Percentiles rank a stretch among this genome's conserved stretches.
phyloP scores from a whole-genome alignment of 306 rosid genomes.

The Comarum palustre region DNA sequence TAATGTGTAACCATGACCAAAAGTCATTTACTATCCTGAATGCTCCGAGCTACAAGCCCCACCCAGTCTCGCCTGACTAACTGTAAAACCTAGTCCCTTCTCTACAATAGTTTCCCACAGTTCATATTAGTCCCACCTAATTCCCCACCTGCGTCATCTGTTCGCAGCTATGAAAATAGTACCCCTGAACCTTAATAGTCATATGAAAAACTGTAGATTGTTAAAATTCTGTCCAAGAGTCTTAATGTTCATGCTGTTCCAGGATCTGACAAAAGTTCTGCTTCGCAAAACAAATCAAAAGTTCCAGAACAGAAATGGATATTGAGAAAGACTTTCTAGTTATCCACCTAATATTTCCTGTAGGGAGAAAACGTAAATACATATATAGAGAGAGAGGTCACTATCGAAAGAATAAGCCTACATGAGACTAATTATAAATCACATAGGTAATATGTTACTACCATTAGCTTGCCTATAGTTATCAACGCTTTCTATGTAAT shows the following conservation, averaged over 20 bases:
- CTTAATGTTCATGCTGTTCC: background rate
- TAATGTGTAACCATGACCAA: constrained; percentile 13
- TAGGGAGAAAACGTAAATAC: background rate
- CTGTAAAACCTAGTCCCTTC: background rate
- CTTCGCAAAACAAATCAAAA: background rate
- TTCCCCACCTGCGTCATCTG: background rate
- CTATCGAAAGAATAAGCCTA: background rate
- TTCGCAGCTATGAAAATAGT: background rate
- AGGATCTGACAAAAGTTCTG: background rate
- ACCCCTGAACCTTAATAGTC: background rate
- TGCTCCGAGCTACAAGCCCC: too few species aligned
- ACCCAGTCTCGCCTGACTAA: too few species aligned
- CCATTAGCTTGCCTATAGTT: background rate
- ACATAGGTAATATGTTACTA: background rate
- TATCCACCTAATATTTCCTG: background rate
- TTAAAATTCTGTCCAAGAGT: background rate
- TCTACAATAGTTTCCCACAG: background rate
- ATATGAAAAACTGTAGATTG: background rate
- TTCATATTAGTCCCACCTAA: background rate
- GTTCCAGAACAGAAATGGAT: background rate
- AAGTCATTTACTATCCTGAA: background rate
- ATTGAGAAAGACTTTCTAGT: background rate
- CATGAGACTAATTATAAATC: background rate
- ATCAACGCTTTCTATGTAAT: background rate
- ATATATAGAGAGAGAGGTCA: background rate